Base-by-base conservation (phyloP, 805 yeast genomes). In the Saturnispora gosingensis region DNA sequence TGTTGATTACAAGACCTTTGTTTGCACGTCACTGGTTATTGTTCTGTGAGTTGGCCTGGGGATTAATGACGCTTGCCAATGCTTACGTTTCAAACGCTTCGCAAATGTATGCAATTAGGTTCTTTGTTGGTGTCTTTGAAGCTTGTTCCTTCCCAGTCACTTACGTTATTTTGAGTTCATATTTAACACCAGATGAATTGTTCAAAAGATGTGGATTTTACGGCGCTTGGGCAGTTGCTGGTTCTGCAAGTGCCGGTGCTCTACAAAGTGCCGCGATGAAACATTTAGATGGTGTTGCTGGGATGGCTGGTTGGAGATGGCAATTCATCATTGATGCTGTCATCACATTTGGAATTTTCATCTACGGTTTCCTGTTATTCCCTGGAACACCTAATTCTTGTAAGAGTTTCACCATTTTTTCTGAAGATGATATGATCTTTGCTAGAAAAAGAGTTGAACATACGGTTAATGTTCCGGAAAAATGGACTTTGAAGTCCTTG, bases 271-370 rank as follows among this genome's bases (percentile, higher is more conserved):
- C 82, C 10, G 72, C 81, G 28, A 74, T 68, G 52, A 58, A 71
- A 22, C 57, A 65, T 39, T 61, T 83, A 56, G 66, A 72, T 49
- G 86, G 83, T 30, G 67, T 61, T 10, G 60, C 63, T 45, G 87
- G 87, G 0, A 66, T 77, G 11, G 72, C 73, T 8, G 81, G 86
- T 11, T 84, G 88, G 88, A 72, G 82, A 69, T 84, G 88, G 88
- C 78, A 81, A 61, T 83, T 81, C 59, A 77, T 84, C 45, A 72
- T 84, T 54, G 87, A 82, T 61, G 83, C 82, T 11, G 59, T 78
- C 46, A 73, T 84, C 46, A 78, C 84, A 5, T 59, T 82, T 27
- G 78, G 72, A 2, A 76, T 83, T 36, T 85, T 83, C 5, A 10
- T 83, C 7, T 79, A 75, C 55, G 85, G 87, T 1, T 70, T 77